Conservation (phyloP, 2,329 filamentous ascomycete species). For the Neonectria faginata region DNA sequence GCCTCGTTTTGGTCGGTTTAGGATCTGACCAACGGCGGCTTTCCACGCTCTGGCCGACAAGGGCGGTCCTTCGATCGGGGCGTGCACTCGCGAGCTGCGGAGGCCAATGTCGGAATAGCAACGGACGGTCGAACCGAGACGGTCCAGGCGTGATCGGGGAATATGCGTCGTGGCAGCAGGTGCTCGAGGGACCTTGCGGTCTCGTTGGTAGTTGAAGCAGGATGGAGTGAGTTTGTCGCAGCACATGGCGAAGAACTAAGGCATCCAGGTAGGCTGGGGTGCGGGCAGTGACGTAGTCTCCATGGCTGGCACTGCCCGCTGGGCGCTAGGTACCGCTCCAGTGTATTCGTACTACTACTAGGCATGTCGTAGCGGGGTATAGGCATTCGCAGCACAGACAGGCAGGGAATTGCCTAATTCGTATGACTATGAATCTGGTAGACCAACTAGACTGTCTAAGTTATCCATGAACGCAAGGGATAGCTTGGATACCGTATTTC, state of each 20-base stretch:
- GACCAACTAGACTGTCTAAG: too few relatives aligned
- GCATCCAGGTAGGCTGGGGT: slow-evolving; percentile 24
- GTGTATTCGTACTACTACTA: neutral
- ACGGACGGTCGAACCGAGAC: neutral
- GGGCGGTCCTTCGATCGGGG: slow-evolving; percentile 14
- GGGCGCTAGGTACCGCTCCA: slow-evolving; percentile 13
- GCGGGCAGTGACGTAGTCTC: slow-evolving; percentile 46
- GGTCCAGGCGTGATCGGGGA: neutral
- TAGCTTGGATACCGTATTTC: neutral
- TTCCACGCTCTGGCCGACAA: slow-evolving; percentile 7
- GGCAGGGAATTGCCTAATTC: slow-evolving; percentile 2
- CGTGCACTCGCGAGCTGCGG: slow-evolving; percentile 15
- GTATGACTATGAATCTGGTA: neutral
- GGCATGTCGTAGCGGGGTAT: slow-evolving; percentile 14
- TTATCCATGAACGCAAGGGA: neutral
- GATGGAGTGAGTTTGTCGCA: slow-evolving; percentile 33
- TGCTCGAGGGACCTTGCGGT: slow-evolving; percentile 16
- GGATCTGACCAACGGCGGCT: slow-evolving; percentile 12
- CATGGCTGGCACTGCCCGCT: slow-evolving; percentile 31
- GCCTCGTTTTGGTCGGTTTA: slow-evolving; percentile 30
- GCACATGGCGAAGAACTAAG: slow-evolving; percentile 33
- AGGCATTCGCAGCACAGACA: slow-evolving; percentile 8
- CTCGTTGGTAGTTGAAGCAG: slow-evolving; percentile 31
- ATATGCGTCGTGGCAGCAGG: slow-evolving; percentile 13
- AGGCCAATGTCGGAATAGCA: slow-evolving; percentile 10